These are phyloP conservation scores for Phytophthora megakarya DNA, from an alignment of 352 stramenopile species.

Conservation along the genomic window DNA sequence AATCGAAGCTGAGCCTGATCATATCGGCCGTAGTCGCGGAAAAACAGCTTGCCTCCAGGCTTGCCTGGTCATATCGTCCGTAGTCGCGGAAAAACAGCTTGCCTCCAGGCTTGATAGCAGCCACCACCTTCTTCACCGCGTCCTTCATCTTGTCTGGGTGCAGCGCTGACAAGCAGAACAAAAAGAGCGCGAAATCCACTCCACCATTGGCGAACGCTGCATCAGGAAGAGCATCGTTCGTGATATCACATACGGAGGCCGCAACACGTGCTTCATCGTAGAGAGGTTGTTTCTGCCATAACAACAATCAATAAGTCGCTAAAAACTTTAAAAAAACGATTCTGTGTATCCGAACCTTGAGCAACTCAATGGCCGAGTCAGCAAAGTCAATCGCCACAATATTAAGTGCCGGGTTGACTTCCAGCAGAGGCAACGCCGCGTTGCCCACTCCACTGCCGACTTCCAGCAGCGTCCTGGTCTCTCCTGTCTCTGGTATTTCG, in stretches of 20 bases:
- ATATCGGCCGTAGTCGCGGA: conserved; percentile 96
- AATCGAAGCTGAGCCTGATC: conserved; percentile 96
- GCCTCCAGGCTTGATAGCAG: conserved; percentile 72
- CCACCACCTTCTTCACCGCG: conserved; percentile 88
- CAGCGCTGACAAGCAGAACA: conserved; percentile 93
- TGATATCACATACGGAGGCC: conserved; percentile 87
- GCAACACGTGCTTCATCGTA: conserved; percentile 72
- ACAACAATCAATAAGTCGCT: neutral
- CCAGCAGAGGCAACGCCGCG: conserved; percentile 93
- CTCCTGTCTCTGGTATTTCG: conserved; percentile 42
- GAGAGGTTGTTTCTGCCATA: conserved; percentile 72
- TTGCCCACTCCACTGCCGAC: conserved; percentile 96
- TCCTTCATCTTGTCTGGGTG: conserved; percentile 86
- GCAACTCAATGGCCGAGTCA: conserved; percentile 87
- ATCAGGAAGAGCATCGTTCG: conserved; percentile 67
- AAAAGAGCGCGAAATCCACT: conserved; percentile 82
- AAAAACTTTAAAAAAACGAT: neutral
- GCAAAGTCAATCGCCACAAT: conserved; percentile 95
- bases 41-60: conserved; percentile 86
- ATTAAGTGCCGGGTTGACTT: conserved; percentile 85
- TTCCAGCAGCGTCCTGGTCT: conserved; percentile 87
- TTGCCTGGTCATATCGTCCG: conserved; percentile 93
- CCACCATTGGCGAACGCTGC: conserved; percentile 60
- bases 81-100: conserved; percentile 96
- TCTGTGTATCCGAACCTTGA: conserved; percentile 67